Evolutionary conservation across 2,329 filamentous ascomycete genomes (phyloP).

Genomic region (Ophiocordyceps unilateralis): DNA sequence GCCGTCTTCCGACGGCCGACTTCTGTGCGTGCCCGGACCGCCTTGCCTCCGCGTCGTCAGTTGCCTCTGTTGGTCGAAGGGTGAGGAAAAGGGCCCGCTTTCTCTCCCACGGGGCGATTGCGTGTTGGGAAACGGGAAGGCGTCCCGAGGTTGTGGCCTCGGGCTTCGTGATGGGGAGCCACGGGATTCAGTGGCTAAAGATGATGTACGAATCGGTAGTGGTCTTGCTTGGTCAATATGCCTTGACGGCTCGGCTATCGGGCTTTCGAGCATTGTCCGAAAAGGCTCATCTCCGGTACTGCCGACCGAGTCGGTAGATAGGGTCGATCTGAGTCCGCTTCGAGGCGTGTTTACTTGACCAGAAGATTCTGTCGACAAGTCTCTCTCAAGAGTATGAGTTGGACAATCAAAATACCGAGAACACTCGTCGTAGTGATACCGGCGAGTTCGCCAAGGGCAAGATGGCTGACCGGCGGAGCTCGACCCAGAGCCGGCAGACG

Average conservation of each 20-base stretch:
- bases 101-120: background rate
- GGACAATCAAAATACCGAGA: slow-evolving; percentile 31
- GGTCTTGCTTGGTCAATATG: background rate
- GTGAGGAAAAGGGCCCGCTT: background rate
- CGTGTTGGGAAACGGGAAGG: background rate
- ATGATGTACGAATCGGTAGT: slow-evolving; percentile 6
- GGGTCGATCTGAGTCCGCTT: background rate
- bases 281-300: no score
- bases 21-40: background rate
- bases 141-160: no score
- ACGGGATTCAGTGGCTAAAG: background rate
- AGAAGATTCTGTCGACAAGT: slow-evolving; percentile 4
- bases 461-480: slow-evolving; percentile 13
- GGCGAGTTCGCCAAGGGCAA: slow-evolving; percentile 21
- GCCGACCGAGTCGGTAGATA: background rate
- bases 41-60: background rate
- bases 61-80: background rate
- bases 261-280: background rate
- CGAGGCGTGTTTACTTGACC: background rate
- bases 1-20: background rate
- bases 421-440: slow-evolving; percentile 26
- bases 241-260: background rate
- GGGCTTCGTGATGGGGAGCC: background rate
- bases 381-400: slow-evolving; percentile 24
- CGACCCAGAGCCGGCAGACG: slow-evolving; percentile 21